A percentile compares a stretch with the other conserved stretches of the same genome.
Conservation (phyloP, 1,284 basidiomycete genomes). For the Tilletia horrida region DNA sequence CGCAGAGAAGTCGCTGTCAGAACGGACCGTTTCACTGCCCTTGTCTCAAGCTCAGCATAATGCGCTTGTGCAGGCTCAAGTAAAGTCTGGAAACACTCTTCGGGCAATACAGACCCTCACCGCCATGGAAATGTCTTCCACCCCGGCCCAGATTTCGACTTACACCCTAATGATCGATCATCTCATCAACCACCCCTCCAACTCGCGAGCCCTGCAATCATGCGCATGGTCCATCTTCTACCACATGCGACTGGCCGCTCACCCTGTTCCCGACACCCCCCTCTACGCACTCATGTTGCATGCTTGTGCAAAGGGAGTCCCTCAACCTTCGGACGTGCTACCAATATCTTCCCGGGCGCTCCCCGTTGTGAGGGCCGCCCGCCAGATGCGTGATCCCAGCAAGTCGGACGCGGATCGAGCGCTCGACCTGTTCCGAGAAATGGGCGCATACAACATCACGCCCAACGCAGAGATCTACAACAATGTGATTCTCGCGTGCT, state of each 20-base stretch:
- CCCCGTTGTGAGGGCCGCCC: not conserved
- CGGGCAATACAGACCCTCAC: conserved; percentile 37
- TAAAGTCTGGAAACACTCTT: conserved; percentile 19
- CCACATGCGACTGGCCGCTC: conserved; percentile 92
- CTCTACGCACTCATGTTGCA: conserved; percentile 84
- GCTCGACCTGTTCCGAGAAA: conserved; percentile 86
- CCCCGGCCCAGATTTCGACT: conserved; percentile 42
- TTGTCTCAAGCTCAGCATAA: not conserved
- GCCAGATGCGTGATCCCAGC: not conserved
- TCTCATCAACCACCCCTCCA: conserved; percentile 26
- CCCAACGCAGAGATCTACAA: conserved; percentile 74
- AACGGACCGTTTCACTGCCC: not conserved
- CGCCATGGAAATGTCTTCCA: conserved; percentile 27
- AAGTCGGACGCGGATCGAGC: conserved; percentile 79
- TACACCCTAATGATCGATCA: conserved; percentile 47
- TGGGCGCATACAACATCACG: conserved; percentile 66
- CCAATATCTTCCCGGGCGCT: not conserved
- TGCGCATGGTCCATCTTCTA: conserved; percentile 78
- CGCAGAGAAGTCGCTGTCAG: too few species aligned
- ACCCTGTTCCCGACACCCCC: conserved; percentile 70
- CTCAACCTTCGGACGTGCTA: conserved; percentile 54
- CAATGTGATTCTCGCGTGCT: conserved; percentile 71
- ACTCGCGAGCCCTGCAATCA: conserved; percentile 29
- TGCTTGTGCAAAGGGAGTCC: conserved; percentile 67
- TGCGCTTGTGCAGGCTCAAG: too few species aligned